Base-by-base conservation (phyloP, 2,329 filamentous ascomycete genomes). In the Helminthosporium solani region DNA sequence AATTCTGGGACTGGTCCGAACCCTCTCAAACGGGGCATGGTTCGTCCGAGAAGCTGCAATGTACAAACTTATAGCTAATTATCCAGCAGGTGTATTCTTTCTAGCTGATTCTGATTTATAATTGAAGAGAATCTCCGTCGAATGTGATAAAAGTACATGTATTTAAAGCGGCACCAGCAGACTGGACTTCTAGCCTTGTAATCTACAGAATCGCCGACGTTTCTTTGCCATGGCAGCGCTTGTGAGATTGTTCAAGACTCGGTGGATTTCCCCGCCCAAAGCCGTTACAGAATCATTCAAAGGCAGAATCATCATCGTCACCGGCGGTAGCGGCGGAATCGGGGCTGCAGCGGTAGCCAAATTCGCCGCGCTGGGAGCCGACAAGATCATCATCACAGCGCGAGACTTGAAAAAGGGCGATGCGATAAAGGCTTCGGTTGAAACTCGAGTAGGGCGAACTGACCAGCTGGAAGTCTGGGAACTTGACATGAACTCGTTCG, bases 301-400 rank as follows among this genome's bases (percentile, higher is more conserved):
- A 7, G 73, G 69, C 15, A 64, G 71, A 33, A 73, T 63, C 4
- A 60, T 76, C 44, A 72, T 79, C 23, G 70, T 79, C 4, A 80
- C 71, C 12, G 72, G 72, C 11, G 60, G 64, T 7, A 73, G 68
- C 33, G 62, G 59, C 2, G 72, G 72, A n/a, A 53, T 73, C 14
- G 71, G 72, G 3, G 58, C 66, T 41, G 67, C 70, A 50, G 67
- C 70, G 5, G 67, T 53, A 1, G 53, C 61, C 43, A 70, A 72
- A 39, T 71, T 73, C 44, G 66, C 68, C 9, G 50, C 53, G 6
- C 41, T 70, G 25, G 68, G 67, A 14, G 68, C 70, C 1, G 51
- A 55, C 0, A 68, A 66, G 41, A 58, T 75, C 42, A 70, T 75
- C 52, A 58, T 74, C 1, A 63, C 61, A 9, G 70, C 69, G 2